phyloP scores from a whole-genome alignment of 306 rosid species.

The Gillenia trifoliata region DNA sequence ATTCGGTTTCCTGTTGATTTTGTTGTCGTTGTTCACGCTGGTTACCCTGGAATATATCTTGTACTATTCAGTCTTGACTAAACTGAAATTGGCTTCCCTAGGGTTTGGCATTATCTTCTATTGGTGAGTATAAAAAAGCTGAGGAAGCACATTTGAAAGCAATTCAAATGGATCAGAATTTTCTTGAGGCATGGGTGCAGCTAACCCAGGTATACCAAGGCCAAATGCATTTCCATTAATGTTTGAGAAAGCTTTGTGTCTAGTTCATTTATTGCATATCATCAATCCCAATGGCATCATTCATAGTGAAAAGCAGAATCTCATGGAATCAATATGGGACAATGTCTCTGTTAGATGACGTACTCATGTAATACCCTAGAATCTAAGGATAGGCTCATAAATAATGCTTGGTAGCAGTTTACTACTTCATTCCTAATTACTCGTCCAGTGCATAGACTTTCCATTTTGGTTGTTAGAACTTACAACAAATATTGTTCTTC shows the following conservation, averaged over 20 bases:
- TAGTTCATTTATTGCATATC: not conserved
- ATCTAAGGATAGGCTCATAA: not conserved
- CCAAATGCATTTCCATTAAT: not conserved
- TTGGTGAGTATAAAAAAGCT: slow-evolving; percentile 73
- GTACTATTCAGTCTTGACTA: slow-evolving; percentile 14
- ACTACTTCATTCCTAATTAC: not conserved
- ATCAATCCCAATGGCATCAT: slow-evolving; percentile 2
- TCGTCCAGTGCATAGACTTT: not conserved
- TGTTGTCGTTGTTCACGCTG: slow-evolving; percentile 13
- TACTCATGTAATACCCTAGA: not conserved
- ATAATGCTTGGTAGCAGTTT: not conserved
- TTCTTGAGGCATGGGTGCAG: slow-evolving; percentile 87
- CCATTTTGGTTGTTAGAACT: not conserved
- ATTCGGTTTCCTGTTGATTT: slow-evolving; percentile 11
- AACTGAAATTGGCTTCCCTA: slow-evolving; percentile 27
- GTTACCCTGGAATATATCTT: slow-evolving; percentile 7
- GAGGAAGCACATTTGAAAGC: slow-evolving; percentile 83
- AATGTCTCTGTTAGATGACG: not conserved
- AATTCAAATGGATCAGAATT: slow-evolving; percentile 61
- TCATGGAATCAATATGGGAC: not conserved
- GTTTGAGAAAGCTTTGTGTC: not conserved
- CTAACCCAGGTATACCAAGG: slow-evolving; percentile 64
- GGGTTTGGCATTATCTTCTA: slow-evolving; percentile 82
- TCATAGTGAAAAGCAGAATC: not conserved
- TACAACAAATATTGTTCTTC: slow-evolving; percentile 8